A percentile compares a stretch with the other conserved stretches of the same genome.
Evolutionary conservation across 2,329 filamentous ascomycete genomes (phyloP).

Genomic region (Teratosphaeria pseudoeucalypti): DNA sequence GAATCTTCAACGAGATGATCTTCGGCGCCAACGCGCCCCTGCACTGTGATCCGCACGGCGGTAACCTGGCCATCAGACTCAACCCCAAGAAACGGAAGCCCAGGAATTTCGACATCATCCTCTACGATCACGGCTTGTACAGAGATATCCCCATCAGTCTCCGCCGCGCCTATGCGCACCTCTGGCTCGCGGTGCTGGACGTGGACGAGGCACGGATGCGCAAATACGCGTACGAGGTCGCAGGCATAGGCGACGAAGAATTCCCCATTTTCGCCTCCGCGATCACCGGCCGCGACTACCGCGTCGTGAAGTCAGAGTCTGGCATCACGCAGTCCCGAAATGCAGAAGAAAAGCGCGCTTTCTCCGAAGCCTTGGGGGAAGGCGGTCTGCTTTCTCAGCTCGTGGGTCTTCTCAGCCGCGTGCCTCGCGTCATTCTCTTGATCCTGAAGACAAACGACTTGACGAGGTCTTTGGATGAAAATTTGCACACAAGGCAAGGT

Average conservation of each 20-base stretch:
- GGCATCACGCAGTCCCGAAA: slow-evolving; percentile 54
- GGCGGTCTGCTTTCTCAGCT: slow-evolving; percentile 73
- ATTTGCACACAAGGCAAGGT: slow-evolving; percentile 60
- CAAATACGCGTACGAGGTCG: slow-evolving; percentile 77
- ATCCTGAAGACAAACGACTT: slow-evolving; percentile 98
- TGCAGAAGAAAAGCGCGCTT: slow-evolving; percentile 71
- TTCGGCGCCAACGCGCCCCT: slow-evolving; percentile 80
- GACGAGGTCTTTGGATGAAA: slow-evolving; percentile 87
- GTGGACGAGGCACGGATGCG: slow-evolving; percentile 79
- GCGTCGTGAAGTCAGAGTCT: slow-evolving; percentile 49
- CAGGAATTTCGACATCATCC: slow-evolving; percentile 80
- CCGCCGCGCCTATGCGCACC: slow-evolving; percentile 81
- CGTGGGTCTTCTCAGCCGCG: slow-evolving; percentile 75
- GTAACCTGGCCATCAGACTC: slow-evolving; percentile 85
- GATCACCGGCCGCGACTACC: slow-evolving; percentile 88
- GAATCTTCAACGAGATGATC: slow-evolving; percentile 99
- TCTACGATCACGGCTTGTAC: slow-evolving; percentile 96
- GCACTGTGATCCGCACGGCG: slow-evolving; percentile 94
- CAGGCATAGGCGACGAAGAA: slow-evolving; percentile 76
- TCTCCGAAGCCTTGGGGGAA: slow-evolving; percentile 73
- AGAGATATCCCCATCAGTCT: slow-evolving; percentile 74
- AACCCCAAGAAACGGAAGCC: slow-evolving; percentile 51
- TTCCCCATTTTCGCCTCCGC: slow-evolving; percentile 93
- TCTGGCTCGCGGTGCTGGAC: slow-evolving; percentile 94
- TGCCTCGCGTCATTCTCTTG: slow-evolving; percentile 83